Base-by-base conservation (phyloP, 306 rosid genomes). In the Pueraria montana region DNA sequence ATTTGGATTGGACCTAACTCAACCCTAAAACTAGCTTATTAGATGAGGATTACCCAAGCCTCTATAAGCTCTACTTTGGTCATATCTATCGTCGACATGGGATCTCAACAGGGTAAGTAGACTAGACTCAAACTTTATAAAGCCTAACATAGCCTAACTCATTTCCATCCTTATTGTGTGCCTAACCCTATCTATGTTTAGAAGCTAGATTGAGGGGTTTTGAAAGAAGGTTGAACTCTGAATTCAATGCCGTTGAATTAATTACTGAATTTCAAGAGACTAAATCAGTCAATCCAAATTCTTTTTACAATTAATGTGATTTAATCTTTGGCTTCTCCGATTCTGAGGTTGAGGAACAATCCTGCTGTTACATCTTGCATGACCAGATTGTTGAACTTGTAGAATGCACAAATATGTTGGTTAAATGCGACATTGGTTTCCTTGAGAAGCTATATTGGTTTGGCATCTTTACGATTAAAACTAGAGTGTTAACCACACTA, bases 311-410 rank as follows among this genome's bases (percentile, higher is more conserved):
- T 63, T 63, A 30, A 13, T 30, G 32, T 61, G 43, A 63, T 63
- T 63, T 30, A 63, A 8, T 13, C 42, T 62, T 27, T 27, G 68
- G 18, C 20, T 27, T 62, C 68, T 62, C 68, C 16, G 43, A 5
- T 30, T 14, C 27, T 12, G 36, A 18, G n/a, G 36, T 59, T 61
- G 66, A 27, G 69, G 69, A 63, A 61, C 38, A 61, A 26, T 24
- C 67, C 38, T 58, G 6, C 48, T 34, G 48, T 36, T 12, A 53
- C 34, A 21, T 18, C 11, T 42, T 68, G 52, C 53, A 68, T 2
- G 5, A 21, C 20, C 52, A 69, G 53, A 69, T 40, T 18, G 5
- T 45, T 69, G 55, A 69, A 69, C 76, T 38, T 83, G 52, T 53
- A 56, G 56, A 58, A 26, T 56, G 52, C 42, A 45, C 38, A 65